A percentile compares a stretch with the other conserved stretches of the same genome.
These are phyloP conservation scores for Thelephora ganbajun DNA, from an alignment of 768 basidiomycete species.

Conservation along the genomic window DNA sequence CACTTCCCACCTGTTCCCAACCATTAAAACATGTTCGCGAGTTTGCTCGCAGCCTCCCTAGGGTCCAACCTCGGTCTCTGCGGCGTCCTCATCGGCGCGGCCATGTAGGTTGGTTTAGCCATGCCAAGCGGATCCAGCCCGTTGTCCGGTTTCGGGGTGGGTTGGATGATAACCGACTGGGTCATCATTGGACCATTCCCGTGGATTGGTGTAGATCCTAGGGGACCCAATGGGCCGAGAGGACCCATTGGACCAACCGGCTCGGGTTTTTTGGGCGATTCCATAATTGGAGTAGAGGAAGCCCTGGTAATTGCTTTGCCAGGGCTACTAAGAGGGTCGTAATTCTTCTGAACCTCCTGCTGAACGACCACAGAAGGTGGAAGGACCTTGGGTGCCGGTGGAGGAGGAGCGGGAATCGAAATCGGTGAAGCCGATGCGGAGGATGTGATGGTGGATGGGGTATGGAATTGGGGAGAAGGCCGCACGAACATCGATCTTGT, in stretches of 20 bases:
- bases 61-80: slow-evolving; percentile 70
- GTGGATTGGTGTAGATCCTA: too few relatives aligned
- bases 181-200: too few relatives aligned
- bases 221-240: neutral
- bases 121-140: slow-evolving; percentile 53
- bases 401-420: slow-evolving; percentile 6
- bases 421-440: slow-evolving; percentile 8
- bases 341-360: neutral
- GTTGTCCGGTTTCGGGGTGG: slow-evolving; percentile 12
- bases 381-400: slow-evolving; percentile 6
- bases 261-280: neutral
- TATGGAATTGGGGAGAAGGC: slow-evolving; percentile 23
- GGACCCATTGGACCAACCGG: slow-evolving; percentile 4
- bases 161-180: neutral
- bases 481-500: slow-evolving; percentile 74
- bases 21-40: slow-evolving; percentile 73
- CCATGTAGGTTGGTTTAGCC: slow-evolving; percentile 47
- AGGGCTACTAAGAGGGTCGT: too few relatives aligned
- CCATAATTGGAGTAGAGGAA: neutral
- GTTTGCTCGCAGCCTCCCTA: slow-evolving; percentile 74
- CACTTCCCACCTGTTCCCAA: neutral
- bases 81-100: slow-evolving; percentile 50
- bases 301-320: too few relatives aligned
- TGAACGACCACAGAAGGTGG: neutral
- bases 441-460: slow-evolving; percentile 5